These are phyloP conservation scores for Quercus gilva DNA, from an alignment of 306 rosid genomes.

Conservation along the genomic window DNA sequence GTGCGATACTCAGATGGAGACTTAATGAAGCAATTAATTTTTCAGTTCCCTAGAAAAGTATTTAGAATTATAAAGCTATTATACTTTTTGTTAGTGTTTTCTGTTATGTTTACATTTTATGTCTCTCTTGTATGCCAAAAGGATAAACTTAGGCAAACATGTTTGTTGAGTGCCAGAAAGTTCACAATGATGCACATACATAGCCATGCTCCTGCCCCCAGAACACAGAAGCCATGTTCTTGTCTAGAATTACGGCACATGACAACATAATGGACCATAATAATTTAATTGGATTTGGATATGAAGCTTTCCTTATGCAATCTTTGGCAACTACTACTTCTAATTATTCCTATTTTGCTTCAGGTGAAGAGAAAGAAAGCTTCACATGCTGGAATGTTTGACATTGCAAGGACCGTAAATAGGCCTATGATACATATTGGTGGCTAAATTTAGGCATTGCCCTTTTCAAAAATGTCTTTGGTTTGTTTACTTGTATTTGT, in stretches of 20 bases:
- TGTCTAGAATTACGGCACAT: background rate
- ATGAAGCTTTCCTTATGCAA: background rate
- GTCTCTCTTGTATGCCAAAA: background rate
- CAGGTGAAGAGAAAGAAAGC: conserved; percentile 97
- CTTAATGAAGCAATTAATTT: background rate
- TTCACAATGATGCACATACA: background rate
- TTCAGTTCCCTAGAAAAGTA: background rate
- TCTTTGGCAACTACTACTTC: background rate
- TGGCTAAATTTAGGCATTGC: conserved; percentile 54
- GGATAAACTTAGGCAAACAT: background rate
- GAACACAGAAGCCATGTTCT: background rate
- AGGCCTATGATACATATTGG: conserved; percentile 99
- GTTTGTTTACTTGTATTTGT: background rate
- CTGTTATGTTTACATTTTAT: background rate
- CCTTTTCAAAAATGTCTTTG: too few relatives aligned
- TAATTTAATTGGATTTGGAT: background rate
- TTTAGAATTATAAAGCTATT: background rate
- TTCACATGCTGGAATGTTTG: conserved; percentile 94
- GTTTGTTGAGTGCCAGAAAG: background rate
- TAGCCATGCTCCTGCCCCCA: background rate
- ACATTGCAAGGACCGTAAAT: conserved; percentile 84
- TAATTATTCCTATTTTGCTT: conserved; percentile 8
- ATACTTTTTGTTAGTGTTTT: too few relatives aligned
- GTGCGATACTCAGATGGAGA: background rate
- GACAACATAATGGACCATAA: background rate